phyloP scores from a whole-genome alignment of 345 rosid genomes.

The Crucihimalaya himalaica region DNA sequence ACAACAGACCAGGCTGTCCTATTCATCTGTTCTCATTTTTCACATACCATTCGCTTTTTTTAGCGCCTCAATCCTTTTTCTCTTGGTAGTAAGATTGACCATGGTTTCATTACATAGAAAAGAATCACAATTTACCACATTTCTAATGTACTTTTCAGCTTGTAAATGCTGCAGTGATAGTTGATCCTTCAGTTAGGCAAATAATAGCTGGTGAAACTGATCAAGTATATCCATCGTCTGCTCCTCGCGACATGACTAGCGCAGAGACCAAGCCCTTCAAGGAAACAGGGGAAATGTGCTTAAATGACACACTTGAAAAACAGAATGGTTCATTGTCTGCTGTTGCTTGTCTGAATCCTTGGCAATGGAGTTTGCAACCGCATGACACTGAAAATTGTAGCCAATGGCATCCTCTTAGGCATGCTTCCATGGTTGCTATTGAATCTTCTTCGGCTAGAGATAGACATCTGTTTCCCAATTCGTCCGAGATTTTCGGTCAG shows the following conservation, averaged over 20 bases:
- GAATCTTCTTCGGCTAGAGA: conserved; percentile 88
- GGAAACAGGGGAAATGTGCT: conserved; percentile 16
- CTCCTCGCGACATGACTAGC: conserved; percentile 27
- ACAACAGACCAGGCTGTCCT: neutral
- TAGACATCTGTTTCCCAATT: conserved; percentile 56
- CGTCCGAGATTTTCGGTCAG: conserved; percentile 31
- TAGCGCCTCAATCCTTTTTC: neutral
- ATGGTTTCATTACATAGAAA: conserved; percentile 1
- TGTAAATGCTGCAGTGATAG: conserved; percentile 81
- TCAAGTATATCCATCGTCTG: conserved; percentile 47
- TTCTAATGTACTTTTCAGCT: conserved; percentile 48
- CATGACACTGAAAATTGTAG: conserved; percentile 29
- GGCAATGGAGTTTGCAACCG: conserved; percentile 58
- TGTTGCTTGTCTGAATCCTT: conserved; percentile 75
- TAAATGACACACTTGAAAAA: conserved; percentile 37
- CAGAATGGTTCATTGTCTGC: conserved; percentile 21
- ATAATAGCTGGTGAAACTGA: conserved; percentile 70
- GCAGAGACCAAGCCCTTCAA: conserved; percentile 13
- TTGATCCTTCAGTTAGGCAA: conserved; percentile 60
- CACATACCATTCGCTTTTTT: neutral
- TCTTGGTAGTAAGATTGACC: neutral
- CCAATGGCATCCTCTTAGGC: conserved; percentile 72
- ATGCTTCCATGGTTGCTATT: conserved; percentile 81
- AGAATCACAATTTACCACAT: neutral
- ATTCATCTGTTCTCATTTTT: neutral